phyloP scores from a whole-genome alignment of 1,284 basidiomycete genomes.

The Mycena sp. region DNA sequence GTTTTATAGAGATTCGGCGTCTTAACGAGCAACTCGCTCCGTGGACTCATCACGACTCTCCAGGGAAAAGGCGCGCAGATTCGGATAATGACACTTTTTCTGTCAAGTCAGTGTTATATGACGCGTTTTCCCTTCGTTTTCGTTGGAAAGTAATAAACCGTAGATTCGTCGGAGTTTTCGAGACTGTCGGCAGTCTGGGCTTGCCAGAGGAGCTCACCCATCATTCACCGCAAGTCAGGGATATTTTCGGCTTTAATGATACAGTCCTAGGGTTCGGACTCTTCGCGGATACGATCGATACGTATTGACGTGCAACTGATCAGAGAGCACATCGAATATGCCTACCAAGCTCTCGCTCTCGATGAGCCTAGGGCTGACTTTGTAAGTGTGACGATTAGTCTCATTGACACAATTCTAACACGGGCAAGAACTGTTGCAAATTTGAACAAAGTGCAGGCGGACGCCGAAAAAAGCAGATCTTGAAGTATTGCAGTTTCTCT shows the following conservation, averaged over 20 bases:
- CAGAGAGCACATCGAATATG: slow-evolving; percentile 63
- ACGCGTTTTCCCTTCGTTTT: neutral
- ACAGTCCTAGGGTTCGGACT: slow-evolving; percentile 54
- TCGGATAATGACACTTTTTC: slow-evolving; percentile 59
- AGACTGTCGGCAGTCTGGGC: slow-evolving; percentile 73
- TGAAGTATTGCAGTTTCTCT: too few species aligned
- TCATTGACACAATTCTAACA: neutral
- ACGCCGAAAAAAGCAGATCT: slow-evolving; percentile 60
- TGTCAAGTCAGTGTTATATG: slow-evolving; percentile 58
- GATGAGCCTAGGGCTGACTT: slow-evolving; percentile 74
- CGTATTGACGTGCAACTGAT: neutral
- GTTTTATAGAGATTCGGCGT: slow-evolving; percentile 50
- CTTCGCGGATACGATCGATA: neutral
- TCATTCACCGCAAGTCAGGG: slow-evolving; percentile 48
- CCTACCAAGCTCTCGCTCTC: slow-evolving; percentile 74
- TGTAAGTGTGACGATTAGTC: slow-evolving; percentile 48
- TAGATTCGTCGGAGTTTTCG: slow-evolving; percentile 78
- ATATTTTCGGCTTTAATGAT: slow-evolving; percentile 72
- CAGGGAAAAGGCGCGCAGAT: slow-evolving; percentile 61
- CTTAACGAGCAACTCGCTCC: slow-evolving; percentile 56
- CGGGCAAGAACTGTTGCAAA: slow-evolving; percentile 63
- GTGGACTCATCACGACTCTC: slow-evolving; percentile 60
- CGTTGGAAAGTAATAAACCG: neutral
- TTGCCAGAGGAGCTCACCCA: slow-evolving; percentile 69
- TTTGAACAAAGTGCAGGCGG: slow-evolving; percentile 68